Evolutionary conservation across 192 early-diverging fungal species (phyloP).

Genomic region (Diversispora epigaea): DNA sequence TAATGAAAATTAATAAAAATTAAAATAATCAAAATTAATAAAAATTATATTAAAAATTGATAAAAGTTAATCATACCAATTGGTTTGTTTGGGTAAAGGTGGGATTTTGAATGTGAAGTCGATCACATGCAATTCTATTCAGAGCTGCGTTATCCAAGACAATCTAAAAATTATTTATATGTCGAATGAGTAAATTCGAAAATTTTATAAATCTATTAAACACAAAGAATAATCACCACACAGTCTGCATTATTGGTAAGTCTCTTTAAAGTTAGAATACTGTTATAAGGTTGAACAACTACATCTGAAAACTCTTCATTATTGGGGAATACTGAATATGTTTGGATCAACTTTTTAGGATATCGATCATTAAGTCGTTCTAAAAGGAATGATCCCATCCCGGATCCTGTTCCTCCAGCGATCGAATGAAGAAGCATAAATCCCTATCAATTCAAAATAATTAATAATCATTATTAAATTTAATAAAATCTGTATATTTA

Average conservation of each 20-base stretch:
- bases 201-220: not conserved
- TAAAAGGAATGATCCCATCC: constrained; percentile 88
- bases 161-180: constrained; percentile 46
- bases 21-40: not conserved
- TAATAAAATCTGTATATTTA: not conserved
- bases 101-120: constrained; percentile 90
- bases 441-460: constrained; percentile 49
- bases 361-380: constrained; percentile 93
- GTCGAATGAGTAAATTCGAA: not conserved
- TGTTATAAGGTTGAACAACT: constrained; percentile 98
- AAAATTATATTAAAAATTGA: not conserved
- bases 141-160: constrained; percentile 96
- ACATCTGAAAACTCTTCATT: constrained; percentile 90
- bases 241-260: constrained; percentile 91
- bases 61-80: not conserved
- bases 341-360: constrained; percentile 96
- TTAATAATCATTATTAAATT: not conserved
- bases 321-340: constrained; percentile 98
- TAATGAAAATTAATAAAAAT: not conserved
- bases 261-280: constrained; percentile 87
- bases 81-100: constrained; percentile 62
- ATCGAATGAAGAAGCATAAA: constrained; percentile 97
- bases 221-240: constrained; percentile 55
- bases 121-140: constrained; percentile 87
- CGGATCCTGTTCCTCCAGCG: constrained; percentile 97